phyloP scores from a whole-genome alignment of 495 filamentous ascomycete genomes.

The Aspergillus panamensis region DNA sequence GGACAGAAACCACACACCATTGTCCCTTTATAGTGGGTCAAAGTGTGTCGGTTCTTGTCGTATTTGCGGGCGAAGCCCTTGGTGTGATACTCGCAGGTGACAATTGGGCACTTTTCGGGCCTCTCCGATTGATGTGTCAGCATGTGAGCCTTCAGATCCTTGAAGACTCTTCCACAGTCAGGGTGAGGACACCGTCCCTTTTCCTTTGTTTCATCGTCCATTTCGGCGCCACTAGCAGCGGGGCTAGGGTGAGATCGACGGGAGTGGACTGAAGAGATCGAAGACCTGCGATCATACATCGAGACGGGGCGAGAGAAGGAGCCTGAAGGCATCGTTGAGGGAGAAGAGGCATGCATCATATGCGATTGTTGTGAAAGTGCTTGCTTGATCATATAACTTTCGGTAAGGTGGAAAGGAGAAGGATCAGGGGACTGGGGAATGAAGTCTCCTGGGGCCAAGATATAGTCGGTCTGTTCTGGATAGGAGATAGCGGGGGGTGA shows the following conservation, averaged over 20 bases:
- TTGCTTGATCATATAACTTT: slow-evolving; percentile 28
- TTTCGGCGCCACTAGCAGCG: slow-evolving; percentile 47
- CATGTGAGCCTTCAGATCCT: slow-evolving; percentile 93
- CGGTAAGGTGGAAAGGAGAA: slow-evolving; percentile 31
- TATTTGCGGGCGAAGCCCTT: slow-evolving; percentile 98
- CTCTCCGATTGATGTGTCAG: slow-evolving; percentile 91
- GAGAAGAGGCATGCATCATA: slow-evolving; percentile 35
- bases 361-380: slow-evolving; percentile 29
- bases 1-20: slow-evolving; percentile 99
- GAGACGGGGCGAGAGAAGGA: slow-evolving; percentile 38
- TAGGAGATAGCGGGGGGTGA: slow-evolving; percentile 35
- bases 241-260: slow-evolving; percentile 54
- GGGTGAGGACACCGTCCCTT: slow-evolving; percentile 77
- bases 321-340: slow-evolving; percentile 33
- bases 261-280: slow-evolving; percentile 54
- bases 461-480: slow-evolving; percentile 29
- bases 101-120: slow-evolving; percentile 94
- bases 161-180: slow-evolving; percentile 88
- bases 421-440: slow-evolving; percentile 34
- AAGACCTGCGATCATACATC: slow-evolving; percentile 47
- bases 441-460: slow-evolving; percentile 27
- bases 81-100: slow-evolving; percentile 88
- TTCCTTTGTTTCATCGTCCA: slow-evolving; percentile 60
- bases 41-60: slow-evolving; percentile 96
- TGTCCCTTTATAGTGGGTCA: slow-evolving; percentile 98